Evolutionary conservation across 2,329 filamentous ascomycete genomes (phyloP), one percentile per base, ranked within the genome.

Genomic region (Epichloe typhina): DNA sequence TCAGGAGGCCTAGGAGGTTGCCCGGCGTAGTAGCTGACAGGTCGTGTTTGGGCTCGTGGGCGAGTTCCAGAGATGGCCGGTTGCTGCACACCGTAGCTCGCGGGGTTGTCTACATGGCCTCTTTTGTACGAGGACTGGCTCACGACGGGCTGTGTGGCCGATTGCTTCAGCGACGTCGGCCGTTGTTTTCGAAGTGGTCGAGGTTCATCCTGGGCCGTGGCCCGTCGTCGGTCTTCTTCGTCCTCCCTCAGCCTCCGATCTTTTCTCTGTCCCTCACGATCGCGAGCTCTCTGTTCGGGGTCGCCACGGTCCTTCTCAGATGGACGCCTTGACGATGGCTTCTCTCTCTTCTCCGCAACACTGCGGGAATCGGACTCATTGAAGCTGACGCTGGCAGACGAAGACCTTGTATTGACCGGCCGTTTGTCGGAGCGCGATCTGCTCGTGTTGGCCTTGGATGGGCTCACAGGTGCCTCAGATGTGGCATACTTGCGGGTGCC

Each of bases 361-460:
- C 70, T 62, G 15, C 69, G 72, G 40, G 71, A 65, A 57, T 75
- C 69, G 46, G 72, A 70, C 57, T 73, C 72, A 54, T 72, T 71
- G 56, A 68, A 55, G 36, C 54, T 62, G 49, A 64, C 59, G 44
- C 56, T 54, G 12, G 60, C 48, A 58, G 68, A 66, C 39, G 69
- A 66, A 13, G 70, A 62, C 53, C 66, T 69, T 48, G 63, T 50
- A 63, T 55, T 62, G 21, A 60, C 51, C 15, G 60, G 55, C 38
- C 61, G 59, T 53, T 59, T 62, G 41, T 72, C 68, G 50, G 59
- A 70, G 54, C 73, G 70, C 42, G 72, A 66, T 59, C 70, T 74
- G 55, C 74, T 63, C 19, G 71, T 77, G 60, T 79, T 79, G 58
- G 76, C 70, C 55, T 73, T 76, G 47, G 58, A 61, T 9, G 72